Evolutionary conservation across 2,329 filamentous ascomycete genomes (phyloP), one percentile per base, ranked within the genome.

Genomic region (Aspergillus udagawae): DNA sequence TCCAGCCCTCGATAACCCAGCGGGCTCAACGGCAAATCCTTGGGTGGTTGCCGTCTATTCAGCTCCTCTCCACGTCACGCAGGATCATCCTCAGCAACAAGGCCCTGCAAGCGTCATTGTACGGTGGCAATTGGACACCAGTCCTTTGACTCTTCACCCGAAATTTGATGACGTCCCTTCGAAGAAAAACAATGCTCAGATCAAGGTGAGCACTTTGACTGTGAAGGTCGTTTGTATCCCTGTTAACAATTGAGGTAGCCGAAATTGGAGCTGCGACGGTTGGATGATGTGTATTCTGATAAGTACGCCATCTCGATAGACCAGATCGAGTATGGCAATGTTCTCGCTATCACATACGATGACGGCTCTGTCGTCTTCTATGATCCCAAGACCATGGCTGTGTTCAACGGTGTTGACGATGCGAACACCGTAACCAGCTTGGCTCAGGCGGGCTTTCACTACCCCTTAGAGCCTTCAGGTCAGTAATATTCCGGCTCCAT

Each of bases 301-400:
- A 92, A 91, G 69, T 81, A 89, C 25, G 78, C 92, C 1, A 74
- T 96, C 42, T 83, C 84, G 0, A 78, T 94, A 29, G 83, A 88
- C 49, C 78, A 85, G 2, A 79, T 89, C 20, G 88, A 89, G 64
- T 85, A 88, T 58, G 88, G 89, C 51, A 91, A 86, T 57, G 80
- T 89, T 1, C 62, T 96, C 2, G 86, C 88, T 29, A 79, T 96
- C 57, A 82, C 83, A 27, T 90, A 90, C 65, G 89, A 89, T 60
- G 92, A 96, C 69, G 90, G 92, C 10, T 88, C 86, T 0, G 80
- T 95, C 3, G 87, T 94, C 64, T 90, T 93, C 72, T 85, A 90
- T 55, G 89, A 95, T 67, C 84, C 91, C 10, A 80, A 83, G 50
- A 89, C 85, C 0, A 88, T 96, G 82, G 80, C 85, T 4, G 81